Evolutionary conservation across 352 stramenopile species (phyloP).

Genomic region (Phytophthora sojae): DNA sequence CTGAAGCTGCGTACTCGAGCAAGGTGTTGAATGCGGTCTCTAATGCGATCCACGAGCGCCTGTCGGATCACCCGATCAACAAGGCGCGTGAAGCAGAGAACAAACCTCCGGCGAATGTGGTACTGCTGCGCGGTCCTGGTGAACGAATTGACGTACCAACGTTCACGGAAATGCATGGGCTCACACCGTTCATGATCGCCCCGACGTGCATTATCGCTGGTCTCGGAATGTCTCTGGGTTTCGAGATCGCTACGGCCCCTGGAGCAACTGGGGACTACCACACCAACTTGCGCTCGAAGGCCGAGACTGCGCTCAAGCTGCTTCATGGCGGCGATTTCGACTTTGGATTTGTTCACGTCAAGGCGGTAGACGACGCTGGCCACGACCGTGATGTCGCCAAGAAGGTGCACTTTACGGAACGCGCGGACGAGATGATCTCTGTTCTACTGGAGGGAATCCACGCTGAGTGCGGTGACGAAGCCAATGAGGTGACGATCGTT

Average conservation of each 20-base stretch:
- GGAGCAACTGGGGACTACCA: conserved; percentile 89
- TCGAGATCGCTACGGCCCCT: conserved; percentile 74
- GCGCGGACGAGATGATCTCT: conserved; percentile 85
- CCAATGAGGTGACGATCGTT: conserved; percentile 79
- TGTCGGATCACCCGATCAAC: conserved; percentile 85
- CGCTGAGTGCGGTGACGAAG: conserved; percentile 39
- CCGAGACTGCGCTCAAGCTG: conserved; percentile 68
- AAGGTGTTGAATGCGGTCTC: conserved; percentile 85
- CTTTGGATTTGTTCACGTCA: conserved; percentile 89
- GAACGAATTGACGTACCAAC: conserved; percentile 88
- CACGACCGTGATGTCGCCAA: conserved; percentile 87
- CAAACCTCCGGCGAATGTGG: conserved; percentile 84
- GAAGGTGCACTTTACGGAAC: conserved; percentile 89
- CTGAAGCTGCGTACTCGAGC: conserved; percentile 80
- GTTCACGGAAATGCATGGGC: conserved; percentile 82
- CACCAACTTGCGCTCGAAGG: conserved; percentile 83
- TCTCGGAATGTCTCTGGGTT: conserved; percentile 86
- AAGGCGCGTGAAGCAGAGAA: conserved; percentile 51
- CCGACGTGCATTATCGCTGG: conserved; percentile 91
- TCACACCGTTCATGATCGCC: conserved; percentile 90
- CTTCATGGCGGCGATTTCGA: conserved; percentile 57
- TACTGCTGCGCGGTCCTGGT: conserved; percentile 83
- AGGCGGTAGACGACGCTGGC: conserved; percentile 88
- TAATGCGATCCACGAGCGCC: conserved; percentile 62
- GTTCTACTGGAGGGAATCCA: conserved; percentile 62